Percentiles rank a stretch among this genome's conserved stretches.
Evolutionary conservation across 495 filamentous ascomycete species (phyloP).

Genomic region (Parathielavia appendiculata): DNA sequence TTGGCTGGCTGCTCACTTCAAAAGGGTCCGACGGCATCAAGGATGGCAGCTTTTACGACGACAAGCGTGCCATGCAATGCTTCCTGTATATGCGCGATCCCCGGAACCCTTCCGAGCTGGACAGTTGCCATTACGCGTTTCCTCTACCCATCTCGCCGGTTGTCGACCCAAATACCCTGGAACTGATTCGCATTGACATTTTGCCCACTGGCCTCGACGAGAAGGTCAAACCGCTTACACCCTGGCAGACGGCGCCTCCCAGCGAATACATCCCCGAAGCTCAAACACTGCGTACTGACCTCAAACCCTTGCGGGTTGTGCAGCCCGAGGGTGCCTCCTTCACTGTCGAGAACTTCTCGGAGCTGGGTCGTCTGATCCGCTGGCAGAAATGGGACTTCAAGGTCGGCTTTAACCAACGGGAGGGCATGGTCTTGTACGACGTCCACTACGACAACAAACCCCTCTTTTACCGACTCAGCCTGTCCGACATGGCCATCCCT

Average conservation of each 20-base stretch:
- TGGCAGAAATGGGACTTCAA: constrained; percentile 72
- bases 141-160: constrained; percentile 76
- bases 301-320: constrained; percentile 71
- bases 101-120: constrained; percentile 48
- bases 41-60: constrained; percentile 49
- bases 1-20: background rate
- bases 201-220: constrained; percentile 59
- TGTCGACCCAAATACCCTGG: constrained; percentile 57
- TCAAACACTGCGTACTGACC: constrained; percentile 56
- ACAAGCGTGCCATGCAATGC: constrained; percentile 58
- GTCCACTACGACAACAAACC: constrained; percentile 62
- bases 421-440: constrained; percentile 66
- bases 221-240: constrained; percentile 48
- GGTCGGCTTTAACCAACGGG: constrained; percentile 68
- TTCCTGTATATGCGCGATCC: constrained; percentile 63
- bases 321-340: constrained; percentile 78
- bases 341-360: constrained; percentile 43
- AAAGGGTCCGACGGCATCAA: constrained; percentile 57
- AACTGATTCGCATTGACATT: constrained; percentile 58
- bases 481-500: constrained; percentile 75
- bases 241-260: constrained; percentile 52
- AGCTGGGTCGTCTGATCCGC: constrained; percentile 39
- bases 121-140: constrained; percentile 74
- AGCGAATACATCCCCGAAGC: constrained; percentile 73
- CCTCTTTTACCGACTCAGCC: constrained; percentile 62